These are phyloP conservation scores for Avicennia marina DNA, from an alignment of 257 asterid genomes.

Conservation along the genomic window DNA sequence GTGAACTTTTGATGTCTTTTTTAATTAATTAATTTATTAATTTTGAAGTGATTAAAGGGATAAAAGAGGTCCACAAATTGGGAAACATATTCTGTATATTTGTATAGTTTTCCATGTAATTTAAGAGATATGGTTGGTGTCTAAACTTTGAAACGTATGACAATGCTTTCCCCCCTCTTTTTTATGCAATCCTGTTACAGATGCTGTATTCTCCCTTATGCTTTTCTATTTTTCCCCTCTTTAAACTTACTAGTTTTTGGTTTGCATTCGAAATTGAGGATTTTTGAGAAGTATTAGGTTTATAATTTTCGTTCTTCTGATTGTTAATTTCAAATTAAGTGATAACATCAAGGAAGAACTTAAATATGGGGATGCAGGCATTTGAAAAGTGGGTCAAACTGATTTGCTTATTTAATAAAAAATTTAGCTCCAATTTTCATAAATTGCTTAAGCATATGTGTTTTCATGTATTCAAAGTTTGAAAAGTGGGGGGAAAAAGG, in stretches of 20 bases:
- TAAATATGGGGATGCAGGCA: too few species aligned
- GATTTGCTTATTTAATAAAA: not conserved
- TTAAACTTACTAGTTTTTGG: not conserved
- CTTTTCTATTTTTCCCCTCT: not conserved
- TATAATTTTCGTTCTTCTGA: not conserved
- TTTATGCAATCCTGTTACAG: too few species aligned
- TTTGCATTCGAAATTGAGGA: not conserved
- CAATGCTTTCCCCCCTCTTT: too few species aligned
- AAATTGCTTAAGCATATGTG: not conserved
- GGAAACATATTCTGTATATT: not conserved
- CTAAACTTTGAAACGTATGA: conserved; percentile 2
- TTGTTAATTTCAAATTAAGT: not conserved
- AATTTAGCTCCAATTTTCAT: not conserved
- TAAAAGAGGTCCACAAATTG: not conserved
- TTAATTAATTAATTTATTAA: too few species aligned
- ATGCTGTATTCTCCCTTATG: not conserved
- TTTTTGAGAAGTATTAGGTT: not conserved
- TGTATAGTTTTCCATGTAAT: conserved; percentile 4
- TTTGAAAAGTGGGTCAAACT: too few species aligned
- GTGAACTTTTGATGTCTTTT: conserved; percentile 32
- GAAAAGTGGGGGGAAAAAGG: not conserved
- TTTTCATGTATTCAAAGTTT: not conserved
- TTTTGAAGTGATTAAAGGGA: not conserved
- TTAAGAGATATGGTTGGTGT: not conserved
- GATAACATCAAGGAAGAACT: not conserved